Percentiles rank a stretch among this genome's conserved stretches.
Evolutionary conservation across 2,329 filamentous ascomycete genomes (phyloP).

Genomic region (Aspergillus amoenus): DNA sequence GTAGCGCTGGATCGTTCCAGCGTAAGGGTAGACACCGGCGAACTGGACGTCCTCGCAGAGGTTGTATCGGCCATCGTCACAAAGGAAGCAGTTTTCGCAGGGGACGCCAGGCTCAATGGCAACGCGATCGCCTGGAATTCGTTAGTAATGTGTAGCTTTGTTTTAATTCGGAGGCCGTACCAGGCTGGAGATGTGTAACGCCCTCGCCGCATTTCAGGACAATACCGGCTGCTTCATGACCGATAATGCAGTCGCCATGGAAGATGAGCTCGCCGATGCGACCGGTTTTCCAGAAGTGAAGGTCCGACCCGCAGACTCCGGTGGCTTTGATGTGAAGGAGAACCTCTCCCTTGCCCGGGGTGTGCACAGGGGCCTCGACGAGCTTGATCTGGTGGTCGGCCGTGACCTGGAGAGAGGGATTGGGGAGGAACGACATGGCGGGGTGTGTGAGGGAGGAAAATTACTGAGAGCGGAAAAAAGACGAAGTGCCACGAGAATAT

Average conservation of each 20-base stretch:
- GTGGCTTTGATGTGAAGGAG: slow-evolving; percentile 63
- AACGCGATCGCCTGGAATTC: slow-evolving; percentile 58
- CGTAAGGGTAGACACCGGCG: slow-evolving; percentile 60
- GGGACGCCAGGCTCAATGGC: slow-evolving; percentile 67
- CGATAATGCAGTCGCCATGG: slow-evolving; percentile 63
- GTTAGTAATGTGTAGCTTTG: not conserved
- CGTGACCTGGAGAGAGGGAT: slow-evolving; percentile 60
- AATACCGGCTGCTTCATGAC: slow-evolving; percentile 64
- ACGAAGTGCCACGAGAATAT: not conserved
- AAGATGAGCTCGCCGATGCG: slow-evolving; percentile 63
- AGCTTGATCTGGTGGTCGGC: slow-evolving; percentile 60
- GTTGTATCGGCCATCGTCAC: slow-evolving; percentile 61
- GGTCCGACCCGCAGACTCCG: slow-evolving; percentile 67
- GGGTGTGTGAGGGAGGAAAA: not conserved
- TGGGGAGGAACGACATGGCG: slow-evolving; percentile 30
- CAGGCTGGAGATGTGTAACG: slow-evolving; percentile 52
- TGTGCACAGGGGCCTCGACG: slow-evolving; percentile 57
- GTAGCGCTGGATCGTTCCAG: slow-evolving; percentile 61
- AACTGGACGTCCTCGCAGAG: slow-evolving; percentile 64
- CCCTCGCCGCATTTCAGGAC: slow-evolving; percentile 58
- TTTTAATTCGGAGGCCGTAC: slow-evolving; percentile 18
- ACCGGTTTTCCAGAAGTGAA: slow-evolving; percentile 68
- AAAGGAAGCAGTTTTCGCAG: slow-evolving; percentile 61
- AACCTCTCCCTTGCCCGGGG: slow-evolving; percentile 55
- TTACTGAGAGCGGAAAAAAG: slow-evolving; percentile 6